A percentile compares a stretch with the other conserved stretches of the same genome.
phyloP scores from a whole-genome alignment of 2,329 filamentous ascomycete genomes.

The Aureobasidium lini region DNA sequence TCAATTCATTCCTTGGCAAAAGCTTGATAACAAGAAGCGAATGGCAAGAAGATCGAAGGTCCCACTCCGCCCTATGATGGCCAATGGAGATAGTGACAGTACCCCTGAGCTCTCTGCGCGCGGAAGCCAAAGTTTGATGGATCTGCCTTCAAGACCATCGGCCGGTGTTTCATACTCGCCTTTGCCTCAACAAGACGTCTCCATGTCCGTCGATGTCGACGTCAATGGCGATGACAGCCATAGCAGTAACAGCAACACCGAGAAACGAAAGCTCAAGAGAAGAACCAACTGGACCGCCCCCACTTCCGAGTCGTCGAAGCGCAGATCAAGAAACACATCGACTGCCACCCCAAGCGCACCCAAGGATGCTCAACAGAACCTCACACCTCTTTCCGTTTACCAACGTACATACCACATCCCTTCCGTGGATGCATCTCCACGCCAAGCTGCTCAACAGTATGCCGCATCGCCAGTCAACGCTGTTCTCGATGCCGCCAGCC shows the following conservation, averaged over 20 bases:
- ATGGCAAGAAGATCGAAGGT: slow-evolving; percentile 1
- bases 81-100: neutral
- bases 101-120: neutral
- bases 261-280: neutral
- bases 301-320: neutral
- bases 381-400: neutral
- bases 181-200: neutral
- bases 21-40: neutral
- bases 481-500: neutral
- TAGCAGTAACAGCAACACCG: neutral
- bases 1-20: neutral
- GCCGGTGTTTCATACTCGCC: neutral
- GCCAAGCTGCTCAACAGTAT: neutral
- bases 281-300: neutral
- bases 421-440: neutral
- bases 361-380: neutral
- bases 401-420: neutral
- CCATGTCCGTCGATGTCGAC: neutral
- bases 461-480: neutral
- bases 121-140: neutral
- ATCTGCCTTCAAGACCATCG: neutral
- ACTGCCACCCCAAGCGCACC: neutral
- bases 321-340: neutral
- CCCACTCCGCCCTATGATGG: neutral
- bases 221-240: no score